Evolutionary conservation across 352 stramenopile species (phyloP), one percentile per base, ranked within the genome.

Genomic region (Phytophthora pseudosyringae): DNA sequence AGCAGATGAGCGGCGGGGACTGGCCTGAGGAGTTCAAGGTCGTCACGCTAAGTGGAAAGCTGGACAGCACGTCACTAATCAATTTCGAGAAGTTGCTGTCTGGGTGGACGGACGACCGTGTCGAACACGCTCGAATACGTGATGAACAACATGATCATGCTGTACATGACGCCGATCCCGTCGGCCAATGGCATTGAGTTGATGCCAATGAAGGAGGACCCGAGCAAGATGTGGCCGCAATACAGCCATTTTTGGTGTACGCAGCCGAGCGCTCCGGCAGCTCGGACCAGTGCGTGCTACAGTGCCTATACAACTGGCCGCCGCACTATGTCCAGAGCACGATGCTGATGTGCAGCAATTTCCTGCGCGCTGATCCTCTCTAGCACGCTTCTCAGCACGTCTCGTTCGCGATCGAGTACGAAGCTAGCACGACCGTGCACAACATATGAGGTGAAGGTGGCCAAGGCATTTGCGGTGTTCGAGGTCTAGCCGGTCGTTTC

Each of bases 1-100:
- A 35, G 31, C 31, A 9, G 31, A 35, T 9, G 9, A 9, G 31
- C 31, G 31, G 45, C 1, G 33, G 32, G 8, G 16, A 47, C 41
- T 61, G 53, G 32, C 12, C 53, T 2, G 41, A 61, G 6, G 53
- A 52, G 4, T 62, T 62, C 15, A 53, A 62, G 16, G 46, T 62
- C 18, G 39, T 59, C 7, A n/a, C 51, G 11, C 16, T 59, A 2
- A 61, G 15, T 8, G 32, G n/a, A n/a, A 53, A 45, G n/a, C 15
- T 47, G 31, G 43, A 53, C 8, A 31, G 41, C 21, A 43, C 53
- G 7, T 40, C 31, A 1, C 21, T 52, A 1, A 15, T 31, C 1
- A 47, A 47, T 31, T 61, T 47, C 25, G 26, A 56, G 51, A 64
- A 64, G 16, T 56, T 64, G 55, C 35, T 50, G 21, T 36, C 45